phyloP scores from a whole-genome alignment of 345 rosid species.

The Leavenworthia alabamica region DNA sequence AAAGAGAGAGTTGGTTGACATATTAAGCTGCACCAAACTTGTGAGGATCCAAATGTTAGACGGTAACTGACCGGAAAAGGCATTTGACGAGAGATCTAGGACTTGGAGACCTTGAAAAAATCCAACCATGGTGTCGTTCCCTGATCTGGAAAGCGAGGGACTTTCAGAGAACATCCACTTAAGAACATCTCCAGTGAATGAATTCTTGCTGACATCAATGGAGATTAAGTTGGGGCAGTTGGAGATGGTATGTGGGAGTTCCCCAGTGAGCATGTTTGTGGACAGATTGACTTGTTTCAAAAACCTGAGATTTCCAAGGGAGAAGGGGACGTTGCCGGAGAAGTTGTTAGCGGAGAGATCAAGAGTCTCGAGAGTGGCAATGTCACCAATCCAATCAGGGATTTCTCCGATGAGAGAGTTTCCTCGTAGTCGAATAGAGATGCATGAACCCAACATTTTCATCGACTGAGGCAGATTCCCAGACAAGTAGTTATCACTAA shows the following conservation, averaged over 20 bases:
- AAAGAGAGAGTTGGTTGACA: conserved; percentile 58
- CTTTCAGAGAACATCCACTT: conserved; percentile 46
- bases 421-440: conserved; percentile 42
- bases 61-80: conserved; percentile 59
- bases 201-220: conserved; percentile 70
- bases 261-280: conserved; percentile 49
- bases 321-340: conserved; percentile 47
- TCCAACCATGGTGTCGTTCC: conserved; percentile 17
- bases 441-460: conserved; percentile 44
- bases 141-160: conserved; percentile 31
- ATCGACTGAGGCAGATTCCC: conserved; percentile 65
- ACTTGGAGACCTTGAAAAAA: conserved; percentile 40
- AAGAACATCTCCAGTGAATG: conserved; percentile 55
- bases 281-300: conserved; percentile 69
- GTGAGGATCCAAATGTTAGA: conserved; percentile 43
- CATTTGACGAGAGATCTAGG: conserved; percentile 72
- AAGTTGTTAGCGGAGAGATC: conserved; percentile 76
- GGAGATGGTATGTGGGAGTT: conserved; percentile 52
- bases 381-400: conserved; percentile 71
- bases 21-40: conserved; percentile 52
- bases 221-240: conserved; percentile 49
- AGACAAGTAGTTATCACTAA: conserved; percentile 59
- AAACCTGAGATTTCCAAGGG: conserved; percentile 55
- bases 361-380: conserved; percentile 50
- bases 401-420: conserved; percentile 55